Conservation (phyloP, 1,139 yeast species). For the Debaryomyces sp. region DNA sequence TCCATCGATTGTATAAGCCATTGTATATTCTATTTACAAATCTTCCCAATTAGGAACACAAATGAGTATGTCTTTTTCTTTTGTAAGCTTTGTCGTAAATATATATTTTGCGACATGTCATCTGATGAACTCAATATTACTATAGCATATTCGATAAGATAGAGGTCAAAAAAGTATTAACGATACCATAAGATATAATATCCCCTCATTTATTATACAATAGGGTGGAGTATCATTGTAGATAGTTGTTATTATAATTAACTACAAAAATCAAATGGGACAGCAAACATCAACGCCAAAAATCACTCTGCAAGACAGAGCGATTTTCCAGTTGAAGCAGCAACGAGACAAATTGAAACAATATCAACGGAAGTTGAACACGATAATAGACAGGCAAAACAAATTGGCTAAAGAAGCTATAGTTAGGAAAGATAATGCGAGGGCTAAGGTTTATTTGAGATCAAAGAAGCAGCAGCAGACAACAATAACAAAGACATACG, state of each 20-base stretch:
- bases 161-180: no score
- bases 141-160: not conserved
- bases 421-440: conserved; percentile 50
- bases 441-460: conserved; percentile 72
- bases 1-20: conserved; percentile 3
- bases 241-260: not conserved
- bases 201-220: not conserved
- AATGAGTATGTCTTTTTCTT: conserved; percentile 5
- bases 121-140: not conserved
- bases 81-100: not conserved
- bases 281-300: conserved; percentile 51
- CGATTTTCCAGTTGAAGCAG: conserved; percentile 80
- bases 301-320: conserved; percentile 82
- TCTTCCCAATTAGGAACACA: conserved; percentile 12
- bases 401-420: conserved; percentile 62
- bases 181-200: not conserved
- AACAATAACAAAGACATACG: conserved; percentile 66
- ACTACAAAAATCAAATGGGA: conserved; percentile 33
- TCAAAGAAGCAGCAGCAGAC: conserved; percentile 82
- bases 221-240: not conserved
- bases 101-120: not conserved
- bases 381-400: conserved; percentile 58
- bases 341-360: conserved; percentile 85
- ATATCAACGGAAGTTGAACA: conserved; percentile 64
- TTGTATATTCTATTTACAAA: conserved; percentile 10